Evolutionary conservation across 2,329 filamentous ascomycete genomes (phyloP).

Genomic region (Alternaria ventricosa): DNA sequence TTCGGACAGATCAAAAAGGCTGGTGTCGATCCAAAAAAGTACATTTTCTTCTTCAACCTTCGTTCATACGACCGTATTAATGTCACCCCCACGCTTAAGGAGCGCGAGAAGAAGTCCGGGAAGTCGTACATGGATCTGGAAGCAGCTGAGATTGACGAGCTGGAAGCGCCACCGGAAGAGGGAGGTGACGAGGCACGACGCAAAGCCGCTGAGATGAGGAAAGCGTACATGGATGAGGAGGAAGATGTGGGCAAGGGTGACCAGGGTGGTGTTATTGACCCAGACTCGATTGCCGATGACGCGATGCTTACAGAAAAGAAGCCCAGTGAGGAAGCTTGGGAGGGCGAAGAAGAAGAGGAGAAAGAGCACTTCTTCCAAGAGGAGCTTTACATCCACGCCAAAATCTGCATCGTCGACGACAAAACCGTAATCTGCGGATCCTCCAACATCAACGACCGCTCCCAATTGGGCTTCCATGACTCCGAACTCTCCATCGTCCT

Average conservation of each 20-base stretch:
- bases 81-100: conserved; percentile 74
- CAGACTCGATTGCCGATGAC: conserved; percentile 74
- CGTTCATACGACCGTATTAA: conserved; percentile 92
- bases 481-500: conserved; percentile 90
- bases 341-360: conserved; percentile 75
- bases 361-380: conserved; percentile 92
- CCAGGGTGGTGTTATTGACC: conserved; percentile 55
- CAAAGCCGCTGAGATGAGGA: conserved; percentile 54
- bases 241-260: conserved; percentile 49
- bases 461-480: conserved; percentile 87
- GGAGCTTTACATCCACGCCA: conserved; percentile 93
- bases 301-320: conserved; percentile 76
- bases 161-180: conserved; percentile 65
- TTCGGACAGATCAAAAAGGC: conserved; percentile 76
- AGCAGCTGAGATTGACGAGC: conserved; percentile 84
- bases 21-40: conserved; percentile 76
- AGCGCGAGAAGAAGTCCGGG: conserved; percentile 80
- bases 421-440: conserved; percentile 83
- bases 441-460: conserved; percentile 90
- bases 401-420: conserved; percentile 89
- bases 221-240: conserved; percentile 53
- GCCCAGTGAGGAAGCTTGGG: conserved; percentile 76
- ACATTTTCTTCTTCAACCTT: conserved; percentile 94
- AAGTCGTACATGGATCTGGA: conserved; percentile 87
- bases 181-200: conserved; percentile 50